Evolutionary conservation across 2,329 filamentous ascomycete genomes (phyloP).

Genomic region (Monilinia aucupariae): DNA sequence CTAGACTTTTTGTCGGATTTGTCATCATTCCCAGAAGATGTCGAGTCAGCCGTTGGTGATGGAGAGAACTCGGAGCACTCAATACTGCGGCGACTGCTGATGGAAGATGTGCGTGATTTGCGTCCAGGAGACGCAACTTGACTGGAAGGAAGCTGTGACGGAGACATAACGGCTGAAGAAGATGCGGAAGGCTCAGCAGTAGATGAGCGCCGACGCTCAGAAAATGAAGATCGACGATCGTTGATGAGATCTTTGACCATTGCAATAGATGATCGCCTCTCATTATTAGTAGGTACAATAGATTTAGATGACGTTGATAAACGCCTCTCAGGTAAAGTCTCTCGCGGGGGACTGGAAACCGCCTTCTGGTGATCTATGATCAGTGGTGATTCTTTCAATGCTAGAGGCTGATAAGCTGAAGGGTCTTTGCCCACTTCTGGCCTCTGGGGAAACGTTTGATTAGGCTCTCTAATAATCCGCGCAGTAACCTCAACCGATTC

Average conservation of each 20-base stretch:
- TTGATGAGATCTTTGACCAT: constrained; percentile 52
- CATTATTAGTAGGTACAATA: constrained; percentile 25
- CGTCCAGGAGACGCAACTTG: constrained; percentile 38
- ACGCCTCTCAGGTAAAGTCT: constrained; percentile 39
- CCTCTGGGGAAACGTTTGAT: constrained; percentile 39
- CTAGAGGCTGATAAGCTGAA: constrained; percentile 44
- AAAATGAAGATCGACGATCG: constrained; percentile 49
- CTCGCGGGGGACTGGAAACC: constrained; percentile 34
- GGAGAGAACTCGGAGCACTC: constrained; percentile 33
- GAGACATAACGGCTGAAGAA: constrained; percentile 40
- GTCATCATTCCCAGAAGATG: constrained; percentile 42
- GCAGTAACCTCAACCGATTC: constrained; percentile 88
- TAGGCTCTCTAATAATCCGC: constrained; percentile 67
- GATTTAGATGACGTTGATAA: constrained; percentile 28
- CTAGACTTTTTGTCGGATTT: constrained; percentile 48
- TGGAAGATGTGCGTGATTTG: constrained; percentile 58
- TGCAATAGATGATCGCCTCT: constrained; percentile 53
- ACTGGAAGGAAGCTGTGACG: constrained; percentile 43
- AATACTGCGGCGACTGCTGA: constrained; percentile 48
- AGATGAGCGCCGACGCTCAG: constrained; percentile 40
- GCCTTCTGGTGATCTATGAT: constrained; percentile 51
- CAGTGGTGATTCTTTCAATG: constrained; percentile 55
- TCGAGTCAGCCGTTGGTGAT: constrained; percentile 39
- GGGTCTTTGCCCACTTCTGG: constrained; percentile 39
- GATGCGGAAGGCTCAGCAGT: constrained; percentile 41